Evolutionary conservation across 495 filamentous ascomycete genomes (phyloP), one percentile per base, ranked within the genome.

Genomic region (Talaromyces trachyspermus): DNA sequence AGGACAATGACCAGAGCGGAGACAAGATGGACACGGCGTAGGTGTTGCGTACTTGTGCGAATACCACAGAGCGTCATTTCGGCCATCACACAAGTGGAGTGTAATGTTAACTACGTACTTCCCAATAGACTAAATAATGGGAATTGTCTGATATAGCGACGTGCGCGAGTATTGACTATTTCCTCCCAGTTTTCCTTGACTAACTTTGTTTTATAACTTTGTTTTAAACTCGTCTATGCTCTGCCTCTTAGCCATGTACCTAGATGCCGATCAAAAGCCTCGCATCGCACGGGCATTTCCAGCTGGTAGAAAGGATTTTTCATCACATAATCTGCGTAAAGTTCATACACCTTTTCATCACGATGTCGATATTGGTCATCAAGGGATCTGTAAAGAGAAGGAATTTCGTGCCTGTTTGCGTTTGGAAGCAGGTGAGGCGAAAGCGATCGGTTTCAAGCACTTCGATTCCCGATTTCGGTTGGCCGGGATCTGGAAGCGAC

Each of bases 301-400:
- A 91, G 73, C 61, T 90, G 86, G 66, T 97, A 97, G 59, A 98
- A 98, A 8, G 94, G 94, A 66, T 97, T 98, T 75, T 97, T 97
- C 89, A 95, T 95, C 55, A 97, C 92, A 65, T 85, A 96, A 67
- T 98, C 94, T 25, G 86, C 79, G 68, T 96, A 98, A 42, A 97
- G 68, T 64, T 97, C 92, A 66, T 98, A 97, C 42, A 96, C 80
- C 61, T 80, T 84, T 77, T 74, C 56, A 92, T 79, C 30, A 91
- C 80, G 7, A 75, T 69, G 55, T 96, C 92, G 20, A 94, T 80
- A 62, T 92, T 94, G 45, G 82, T 78, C 66, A 95, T 91, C 49
- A 85, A 76, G 19, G 89, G 91, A 61, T 95, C 90, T 30, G 94
- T 95, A 57, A 98, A 95, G 15, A 98, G 70, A 43, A 98, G 71